phyloP scores from a whole-genome alignment of 2,329 filamentous ascomycete genomes.

The Nannizzia gypsea region DNA sequence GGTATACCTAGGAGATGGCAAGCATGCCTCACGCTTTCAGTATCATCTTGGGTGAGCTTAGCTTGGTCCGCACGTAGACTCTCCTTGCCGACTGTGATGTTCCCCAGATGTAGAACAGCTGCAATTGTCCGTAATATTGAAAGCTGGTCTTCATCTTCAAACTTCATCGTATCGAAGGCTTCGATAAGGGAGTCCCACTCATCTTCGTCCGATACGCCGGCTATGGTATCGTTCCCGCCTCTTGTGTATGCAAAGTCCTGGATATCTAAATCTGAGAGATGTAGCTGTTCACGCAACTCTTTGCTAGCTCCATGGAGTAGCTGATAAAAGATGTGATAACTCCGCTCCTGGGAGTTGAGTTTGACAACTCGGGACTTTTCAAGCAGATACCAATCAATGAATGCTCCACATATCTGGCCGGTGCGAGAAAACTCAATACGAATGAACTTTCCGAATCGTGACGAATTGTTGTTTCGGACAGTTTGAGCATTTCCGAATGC shows the following conservation, averaged over 20 bases:
- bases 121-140: constrained; percentile 79
- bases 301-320: constrained; percentile 71
- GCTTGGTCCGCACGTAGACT: constrained; percentile 87
- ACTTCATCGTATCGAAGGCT: constrained; percentile 89
- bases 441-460: constrained; percentile 96
- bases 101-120: constrained; percentile 84
- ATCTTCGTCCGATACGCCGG: constrained; percentile 75
- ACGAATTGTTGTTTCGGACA: constrained; percentile 96
- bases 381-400: constrained; percentile 95
- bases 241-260: constrained; percentile 87
- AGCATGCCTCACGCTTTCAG: constrained; percentile 62
- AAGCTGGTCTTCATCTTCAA: constrained; percentile 70
- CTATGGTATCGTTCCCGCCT: constrained; percentile 82
- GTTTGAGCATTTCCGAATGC: constrained; percentile 98
- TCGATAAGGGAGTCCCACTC: constrained; percentile 88
- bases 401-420: constrained; percentile 87
- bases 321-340: constrained; percentile 97
- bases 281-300: constrained; percentile 60
- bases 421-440: constrained; percentile 83
- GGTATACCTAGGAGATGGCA: constrained; percentile 77
- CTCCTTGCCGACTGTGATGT: constrained; percentile 80
- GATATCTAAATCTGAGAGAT: constrained; percentile 62
- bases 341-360: constrained; percentile 76
- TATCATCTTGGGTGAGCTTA: constrained; percentile 61
- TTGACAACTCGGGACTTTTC: constrained; percentile 97